Percentiles rank a stretch among this genome's conserved stretches.
These are phyloP conservation scores for Aphanomyces euteiches DNA, from an alignment of 352 stramenopile genomes.

Conservation along the genomic window DNA sequence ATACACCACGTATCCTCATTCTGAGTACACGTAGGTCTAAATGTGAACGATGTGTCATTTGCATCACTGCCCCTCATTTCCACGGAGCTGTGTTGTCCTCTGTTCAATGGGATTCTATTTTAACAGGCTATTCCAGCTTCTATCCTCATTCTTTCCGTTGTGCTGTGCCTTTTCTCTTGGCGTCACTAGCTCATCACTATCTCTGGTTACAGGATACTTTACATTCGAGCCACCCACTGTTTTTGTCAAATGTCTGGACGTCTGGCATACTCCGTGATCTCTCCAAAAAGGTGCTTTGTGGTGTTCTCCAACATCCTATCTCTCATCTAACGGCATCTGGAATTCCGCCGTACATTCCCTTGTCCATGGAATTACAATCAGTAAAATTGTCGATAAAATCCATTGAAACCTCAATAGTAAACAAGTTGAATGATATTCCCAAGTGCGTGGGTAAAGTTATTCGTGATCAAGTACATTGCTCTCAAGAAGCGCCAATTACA, in stretches of 20 bases:
- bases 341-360: neutral
- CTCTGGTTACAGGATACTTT: neutral
- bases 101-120: neutral
- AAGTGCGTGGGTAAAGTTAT: neutral
- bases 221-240: neutral
- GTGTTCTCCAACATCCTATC: neutral
- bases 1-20: neutral
- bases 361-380: neutral
- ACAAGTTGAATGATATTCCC: neutral
- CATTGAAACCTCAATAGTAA: neutral
- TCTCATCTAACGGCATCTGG: neutral
- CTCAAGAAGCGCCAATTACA: neutral
- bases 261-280: neutral
- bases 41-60: neutral
- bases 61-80: neutral
- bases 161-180: neutral
- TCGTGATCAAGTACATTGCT: neutral
- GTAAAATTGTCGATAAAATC: neutral
- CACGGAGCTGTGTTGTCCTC: neutral
- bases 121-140: neutral
- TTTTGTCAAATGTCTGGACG: conserved; percentile 2
- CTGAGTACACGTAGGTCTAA: neutral
- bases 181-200: neutral
- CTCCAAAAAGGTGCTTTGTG: neutral
- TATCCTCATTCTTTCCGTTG: neutral